phyloP scores from a whole-genome alignment of 139 green algal species.

The Pseudopediastrum boryanum region DNA sequence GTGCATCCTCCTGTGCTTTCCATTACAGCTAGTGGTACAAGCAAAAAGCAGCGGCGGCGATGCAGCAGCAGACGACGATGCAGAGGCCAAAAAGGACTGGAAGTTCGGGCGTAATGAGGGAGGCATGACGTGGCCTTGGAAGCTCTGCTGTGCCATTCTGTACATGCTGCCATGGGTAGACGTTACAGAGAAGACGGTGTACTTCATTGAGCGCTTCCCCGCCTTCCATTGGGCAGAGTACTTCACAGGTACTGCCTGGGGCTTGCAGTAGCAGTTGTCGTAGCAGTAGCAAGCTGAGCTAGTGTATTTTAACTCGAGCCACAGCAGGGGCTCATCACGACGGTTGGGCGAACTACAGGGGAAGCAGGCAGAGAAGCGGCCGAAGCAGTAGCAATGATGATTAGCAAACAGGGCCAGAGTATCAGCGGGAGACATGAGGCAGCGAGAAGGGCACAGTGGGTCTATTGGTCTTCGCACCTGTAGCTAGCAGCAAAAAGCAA shows the following conservation, averaged over 20 bases:
- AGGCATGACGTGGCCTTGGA: constrained; percentile 63
- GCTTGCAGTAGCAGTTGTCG: not conserved
- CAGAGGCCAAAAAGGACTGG: constrained; percentile 64
- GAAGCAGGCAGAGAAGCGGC: too few relatives aligned
- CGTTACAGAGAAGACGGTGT: constrained; percentile 69
- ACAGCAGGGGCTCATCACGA: too few relatives aligned
- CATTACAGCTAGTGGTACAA: too few relatives aligned
- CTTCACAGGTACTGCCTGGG: constrained; percentile 53
- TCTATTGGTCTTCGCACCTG: too few relatives aligned
- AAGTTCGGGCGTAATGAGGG: constrained; percentile 71
- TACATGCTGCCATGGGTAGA: constrained; percentile 73
- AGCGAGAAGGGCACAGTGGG: too few relatives aligned
- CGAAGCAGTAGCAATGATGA: too few relatives aligned
- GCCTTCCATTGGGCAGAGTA: constrained; percentile 66
- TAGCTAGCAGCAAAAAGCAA: too few relatives aligned
- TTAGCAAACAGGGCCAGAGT: too few relatives aligned
- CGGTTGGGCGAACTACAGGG: too few relatives aligned
- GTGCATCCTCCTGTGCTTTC: too few relatives aligned
- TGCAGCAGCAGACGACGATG: constrained; percentile 50
- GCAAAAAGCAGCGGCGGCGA: too few relatives aligned
- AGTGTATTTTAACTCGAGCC: not conserved
- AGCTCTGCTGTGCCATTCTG: constrained; percentile 48
- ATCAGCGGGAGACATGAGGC: too few relatives aligned
- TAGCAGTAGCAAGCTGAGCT: not conserved
- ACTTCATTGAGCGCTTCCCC: constrained; percentile 71